phyloP scores from a whole-genome alignment of 805 yeast species.

The Candida insectorum region DNA sequence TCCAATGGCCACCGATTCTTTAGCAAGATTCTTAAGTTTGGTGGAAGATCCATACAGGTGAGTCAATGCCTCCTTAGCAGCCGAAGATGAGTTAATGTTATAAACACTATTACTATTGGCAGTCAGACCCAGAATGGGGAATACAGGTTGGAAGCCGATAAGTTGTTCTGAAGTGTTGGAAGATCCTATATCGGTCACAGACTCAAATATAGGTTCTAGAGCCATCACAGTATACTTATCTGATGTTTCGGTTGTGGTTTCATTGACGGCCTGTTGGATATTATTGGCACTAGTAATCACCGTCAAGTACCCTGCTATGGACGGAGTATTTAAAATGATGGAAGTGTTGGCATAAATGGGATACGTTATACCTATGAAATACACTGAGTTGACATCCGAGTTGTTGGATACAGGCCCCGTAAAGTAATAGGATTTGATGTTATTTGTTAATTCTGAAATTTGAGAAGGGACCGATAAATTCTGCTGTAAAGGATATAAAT shows the following conservation, averaged over 20 bases:
- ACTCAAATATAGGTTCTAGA: constrained; percentile 28
- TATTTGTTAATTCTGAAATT: constrained; percentile 33
- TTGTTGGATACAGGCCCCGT: constrained; percentile 62
- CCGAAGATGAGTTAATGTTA: constrained; percentile 22
- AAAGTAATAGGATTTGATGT: constrained; percentile 27
- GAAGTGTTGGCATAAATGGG: constrained; percentile 77
- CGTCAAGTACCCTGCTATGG: constrained; percentile 68
- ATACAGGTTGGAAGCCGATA: constrained; percentile 42
- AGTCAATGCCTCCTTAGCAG: constrained; percentile 27
- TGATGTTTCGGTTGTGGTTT: constrained; percentile 10
- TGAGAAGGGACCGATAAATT: constrained; percentile 42
- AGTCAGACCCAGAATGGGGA: constrained; percentile 18
- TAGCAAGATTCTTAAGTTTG: constrained; percentile 18
- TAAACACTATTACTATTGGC: constrained; percentile 21
- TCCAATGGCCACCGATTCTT: constrained; percentile 32
- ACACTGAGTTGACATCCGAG: constrained; percentile 27
- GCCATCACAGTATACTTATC: constrained; percentile 30
- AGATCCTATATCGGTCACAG: constrained; percentile 14
- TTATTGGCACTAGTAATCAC: constrained; percentile 39
- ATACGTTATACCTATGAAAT: constrained; percentile 69
- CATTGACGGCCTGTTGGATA: constrained; percentile 26
- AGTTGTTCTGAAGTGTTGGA: constrained; percentile 20
- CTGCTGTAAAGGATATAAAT: constrained; percentile 50
- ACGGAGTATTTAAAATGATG: constrained; percentile 51
- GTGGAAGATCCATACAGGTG: constrained; percentile 26